Evolutionary conservation across 768 basidiomycete species (phyloP).

Genomic region (Mycena epipterygia): DNA sequence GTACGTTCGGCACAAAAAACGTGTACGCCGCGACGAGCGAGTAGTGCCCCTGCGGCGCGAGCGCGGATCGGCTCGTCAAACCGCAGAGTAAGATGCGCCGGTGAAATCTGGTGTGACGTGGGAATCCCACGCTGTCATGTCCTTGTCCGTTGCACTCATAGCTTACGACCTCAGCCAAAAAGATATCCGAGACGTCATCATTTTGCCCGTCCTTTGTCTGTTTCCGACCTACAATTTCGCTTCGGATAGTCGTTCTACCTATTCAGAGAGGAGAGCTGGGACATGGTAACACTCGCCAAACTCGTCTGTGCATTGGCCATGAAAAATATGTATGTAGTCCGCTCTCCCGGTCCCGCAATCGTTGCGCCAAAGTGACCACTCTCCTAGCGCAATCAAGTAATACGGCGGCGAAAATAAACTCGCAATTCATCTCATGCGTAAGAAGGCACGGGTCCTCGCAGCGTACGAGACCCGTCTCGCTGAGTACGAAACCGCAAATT

Average conservation of each 20-base stretch:
- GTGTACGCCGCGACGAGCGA: no score
- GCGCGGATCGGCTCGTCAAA: no score
- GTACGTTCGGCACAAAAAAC: no score
- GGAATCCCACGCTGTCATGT: conserved; percentile 9
- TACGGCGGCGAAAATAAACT: conserved; percentile 1
- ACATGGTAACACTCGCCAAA: background rate
- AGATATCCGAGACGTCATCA: background rate
- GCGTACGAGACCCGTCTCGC: background rate
- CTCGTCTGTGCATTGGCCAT: background rate
- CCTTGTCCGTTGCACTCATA: background rate
- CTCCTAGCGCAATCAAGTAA: conserved; percentile 8
- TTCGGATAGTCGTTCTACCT: no score
- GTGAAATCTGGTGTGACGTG: no score
- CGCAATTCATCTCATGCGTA: background rate
- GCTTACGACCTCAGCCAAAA: conserved; percentile 8
- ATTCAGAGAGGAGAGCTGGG: no score
- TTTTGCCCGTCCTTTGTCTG: background rate
- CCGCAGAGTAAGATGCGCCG: no score
- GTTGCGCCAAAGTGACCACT: background rate
- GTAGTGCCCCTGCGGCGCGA: no score
- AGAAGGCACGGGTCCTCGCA: background rate
- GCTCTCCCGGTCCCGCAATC: background rate
- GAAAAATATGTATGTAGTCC: background rate
- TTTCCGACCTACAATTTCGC: no score
- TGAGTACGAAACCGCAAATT: conserved; percentile 3